Conservation (phyloP, 768 basidiomycete species). For the Rhizopogon rudus region DNA sequence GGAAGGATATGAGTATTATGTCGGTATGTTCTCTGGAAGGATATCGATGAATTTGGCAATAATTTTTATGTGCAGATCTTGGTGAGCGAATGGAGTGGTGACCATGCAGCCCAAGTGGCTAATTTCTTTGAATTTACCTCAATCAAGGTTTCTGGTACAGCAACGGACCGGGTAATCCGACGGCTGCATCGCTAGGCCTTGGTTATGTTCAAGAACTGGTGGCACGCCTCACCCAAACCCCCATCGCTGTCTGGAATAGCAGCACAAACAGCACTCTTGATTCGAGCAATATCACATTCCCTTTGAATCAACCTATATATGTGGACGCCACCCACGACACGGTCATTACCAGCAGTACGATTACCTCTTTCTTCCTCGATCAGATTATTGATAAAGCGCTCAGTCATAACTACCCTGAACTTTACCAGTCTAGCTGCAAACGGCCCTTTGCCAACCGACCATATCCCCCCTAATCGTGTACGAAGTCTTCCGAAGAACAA, state of each 20-base stretch:
- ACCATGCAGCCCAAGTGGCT: constrained; percentile 2
- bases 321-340: constrained; percentile 45
- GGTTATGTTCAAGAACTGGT: constrained; percentile 41
- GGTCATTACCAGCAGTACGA: constrained; percentile 33
- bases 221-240: constrained; percentile 35
- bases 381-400: not conserved
- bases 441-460: constrained; percentile 36
- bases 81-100: constrained; percentile 8
- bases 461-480: constrained; percentile 30
- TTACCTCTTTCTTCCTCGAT: not conserved
- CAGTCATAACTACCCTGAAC: constrained; percentile 41
- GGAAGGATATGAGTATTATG: constrained; percentile 42
- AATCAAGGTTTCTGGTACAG: constrained; percentile 27
- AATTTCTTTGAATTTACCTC: not conserved
- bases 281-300: constrained; percentile 30
- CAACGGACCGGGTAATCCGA: constrained; percentile 38
- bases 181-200: constrained; percentile 32
- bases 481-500: not conserved
- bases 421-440: constrained; percentile 35
- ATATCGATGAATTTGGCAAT: not conserved
- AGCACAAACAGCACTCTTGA: constrained; percentile 44
- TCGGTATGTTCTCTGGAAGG: constrained; percentile 14
- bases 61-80: not conserved
- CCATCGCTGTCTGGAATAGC: constrained; percentile 34
- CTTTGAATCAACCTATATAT: constrained; percentile 34